Conservation (phyloP, 352 stramenopile species). For the Pythium insidiosum region DNA sequence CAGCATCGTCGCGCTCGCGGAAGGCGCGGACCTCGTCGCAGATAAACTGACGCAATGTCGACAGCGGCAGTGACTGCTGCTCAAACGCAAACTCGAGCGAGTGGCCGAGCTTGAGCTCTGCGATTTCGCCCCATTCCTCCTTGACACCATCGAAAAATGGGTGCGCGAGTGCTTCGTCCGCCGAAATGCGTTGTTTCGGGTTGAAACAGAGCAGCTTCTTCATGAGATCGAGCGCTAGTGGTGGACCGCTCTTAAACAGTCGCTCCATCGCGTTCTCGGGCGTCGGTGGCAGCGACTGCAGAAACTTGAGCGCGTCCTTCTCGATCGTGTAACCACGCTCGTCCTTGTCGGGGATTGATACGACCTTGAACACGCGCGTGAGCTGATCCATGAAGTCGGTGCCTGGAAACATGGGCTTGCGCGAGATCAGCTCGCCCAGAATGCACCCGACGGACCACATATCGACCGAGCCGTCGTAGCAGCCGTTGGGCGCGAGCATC, state of each 20-base stretch:
- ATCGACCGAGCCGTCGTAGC: slow-evolving; percentile 83
- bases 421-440: slow-evolving; percentile 84
- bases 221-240: slow-evolving; percentile 73
- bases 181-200: slow-evolving; percentile 85
- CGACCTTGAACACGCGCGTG: slow-evolving; percentile 69
- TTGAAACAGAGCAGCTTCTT: slow-evolving; percentile 88
- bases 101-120: slow-evolving; percentile 41
- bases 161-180: slow-evolving; percentile 82
- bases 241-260: slow-evolving; percentile 30
- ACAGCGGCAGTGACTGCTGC: slow-evolving; percentile 55
- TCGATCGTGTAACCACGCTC: slow-evolving; percentile 66
- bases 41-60: slow-evolving; percentile 71
- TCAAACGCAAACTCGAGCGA: slow-evolving; percentile 84
- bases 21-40: slow-evolving; percentile 73
- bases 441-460: slow-evolving; percentile 90
- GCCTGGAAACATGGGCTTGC: slow-evolving; percentile 72
- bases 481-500: slow-evolving; percentile 86
- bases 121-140: slow-evolving; percentile 80
- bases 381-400: slow-evolving; percentile 85
- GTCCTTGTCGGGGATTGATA: slow-evolving; percentile 58
- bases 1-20: slow-evolving; percentile 18
- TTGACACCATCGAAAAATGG: slow-evolving; percentile 87
- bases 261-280: slow-evolving; percentile 46
- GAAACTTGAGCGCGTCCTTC: slow-evolving; percentile 79
- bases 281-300: slow-evolving; percentile 58